Conservation (phyloP, 495 filamentous ascomycete species). For the Annulohypoxylon bovei region DNA sequence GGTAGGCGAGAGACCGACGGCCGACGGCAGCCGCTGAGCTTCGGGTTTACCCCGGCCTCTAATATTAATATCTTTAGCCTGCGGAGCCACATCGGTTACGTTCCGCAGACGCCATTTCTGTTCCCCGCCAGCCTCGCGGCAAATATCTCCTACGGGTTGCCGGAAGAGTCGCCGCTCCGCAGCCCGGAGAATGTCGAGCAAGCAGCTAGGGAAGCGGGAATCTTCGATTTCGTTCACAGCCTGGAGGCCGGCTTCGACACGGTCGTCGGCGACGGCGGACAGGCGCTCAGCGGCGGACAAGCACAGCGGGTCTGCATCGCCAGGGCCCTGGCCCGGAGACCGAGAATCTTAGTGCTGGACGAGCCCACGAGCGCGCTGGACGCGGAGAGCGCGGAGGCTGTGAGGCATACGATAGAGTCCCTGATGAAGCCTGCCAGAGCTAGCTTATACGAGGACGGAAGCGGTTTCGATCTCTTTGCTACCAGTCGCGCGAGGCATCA, state of each 20-base stretch:
- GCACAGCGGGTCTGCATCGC: constrained; percentile 85
- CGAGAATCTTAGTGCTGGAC: constrained; percentile 80
- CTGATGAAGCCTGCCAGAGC: constrained; percentile 52
- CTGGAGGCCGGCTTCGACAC: constrained; percentile 81
- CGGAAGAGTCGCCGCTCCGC: constrained; percentile 52
- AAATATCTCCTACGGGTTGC: constrained; percentile 86
- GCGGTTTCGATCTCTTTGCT: not conserved
- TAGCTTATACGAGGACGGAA: constrained; percentile 8
- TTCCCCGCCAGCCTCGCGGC: constrained; percentile 76
- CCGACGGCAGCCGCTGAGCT: constrained; percentile 56
- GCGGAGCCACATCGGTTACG: constrained; percentile 74
- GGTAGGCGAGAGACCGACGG: not conserved
- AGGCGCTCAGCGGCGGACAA: constrained; percentile 82
- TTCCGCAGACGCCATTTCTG: constrained; percentile 80
- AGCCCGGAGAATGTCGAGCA: constrained; percentile 54
- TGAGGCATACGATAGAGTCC: constrained; percentile 69
- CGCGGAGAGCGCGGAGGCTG: constrained; percentile 68
- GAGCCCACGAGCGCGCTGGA: constrained; percentile 90
- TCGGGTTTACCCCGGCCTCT: constrained; percentile 64
- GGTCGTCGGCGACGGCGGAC: constrained; percentile 78
- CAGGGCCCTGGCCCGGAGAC: constrained; percentile 75
- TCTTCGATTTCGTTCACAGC: constrained; percentile 82
- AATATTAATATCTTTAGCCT: constrained; percentile 69
- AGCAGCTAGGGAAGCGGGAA: constrained; percentile 75
- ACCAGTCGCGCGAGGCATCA: not conserved